Conservation (phyloP, 208 protist genomes). For the Borovskyia barvae region DNA sequence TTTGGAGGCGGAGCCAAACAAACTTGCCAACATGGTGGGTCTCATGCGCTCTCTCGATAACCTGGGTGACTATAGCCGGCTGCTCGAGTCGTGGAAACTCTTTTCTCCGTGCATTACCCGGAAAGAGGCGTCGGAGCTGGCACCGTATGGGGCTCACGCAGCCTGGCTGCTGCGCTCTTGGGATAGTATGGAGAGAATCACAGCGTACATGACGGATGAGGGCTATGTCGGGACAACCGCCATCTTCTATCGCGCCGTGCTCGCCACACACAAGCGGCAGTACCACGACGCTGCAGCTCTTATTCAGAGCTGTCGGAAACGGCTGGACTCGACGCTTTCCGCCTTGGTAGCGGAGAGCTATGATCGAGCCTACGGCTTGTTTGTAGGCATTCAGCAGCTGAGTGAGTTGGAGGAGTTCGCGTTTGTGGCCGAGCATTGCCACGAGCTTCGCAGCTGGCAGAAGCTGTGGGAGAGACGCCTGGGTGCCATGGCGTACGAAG, state of each 20-base stretch:
- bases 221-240: constrained; percentile 88
- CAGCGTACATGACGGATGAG: constrained; percentile 83
- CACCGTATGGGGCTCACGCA: constrained; percentile 93
- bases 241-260: constrained; percentile 91
- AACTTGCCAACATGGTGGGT: constrained; percentile 90
- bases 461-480: constrained; percentile 87
- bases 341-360: constrained; percentile 98
- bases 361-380: constrained; percentile 95
- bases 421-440: constrained; percentile 63
- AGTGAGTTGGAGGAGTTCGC: constrained; percentile 98
- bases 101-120: constrained; percentile 57
- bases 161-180: constrained; percentile 95
- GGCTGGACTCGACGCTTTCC: constrained; percentile 94
- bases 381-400: constrained; percentile 98
- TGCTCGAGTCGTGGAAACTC: constrained; percentile 81
- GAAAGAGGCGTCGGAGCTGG: constrained; percentile 84
- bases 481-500: constrained; percentile 91
- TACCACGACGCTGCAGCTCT: constrained; percentile 87
- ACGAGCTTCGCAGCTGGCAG: constrained; percentile 76
- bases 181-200: constrained; percentile 93
- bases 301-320: constrained; percentile 88
- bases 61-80: constrained; percentile 92
- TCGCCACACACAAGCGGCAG: constrained; percentile 67
- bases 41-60: constrained; percentile 97
- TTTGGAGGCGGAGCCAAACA: constrained; percentile 79